Evolutionary conservation across 495 filamentous ascomycete species (phyloP), one percentile per base, ranked within the genome.

Genomic region (Elaphomyces granulatus): DNA sequence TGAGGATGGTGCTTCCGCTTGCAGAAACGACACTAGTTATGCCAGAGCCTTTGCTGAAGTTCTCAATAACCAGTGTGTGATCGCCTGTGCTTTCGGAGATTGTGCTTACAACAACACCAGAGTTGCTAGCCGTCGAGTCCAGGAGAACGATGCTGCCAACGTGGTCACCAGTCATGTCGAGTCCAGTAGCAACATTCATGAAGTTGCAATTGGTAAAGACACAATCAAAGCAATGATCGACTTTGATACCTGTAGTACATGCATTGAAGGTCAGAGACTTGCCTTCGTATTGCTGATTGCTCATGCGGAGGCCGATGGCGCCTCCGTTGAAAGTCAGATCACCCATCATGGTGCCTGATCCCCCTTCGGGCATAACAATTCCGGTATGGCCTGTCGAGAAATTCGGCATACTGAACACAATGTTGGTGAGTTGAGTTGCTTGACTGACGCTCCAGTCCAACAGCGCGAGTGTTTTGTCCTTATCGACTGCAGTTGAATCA

Each of bases 211-310:
- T 50, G 55, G 54, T n/a, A 31, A 56, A 53, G 10, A 53, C 45
- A 17, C 55, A 44, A 36, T 56, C 44, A 1, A 46, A 51, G n/a
- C n/a, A n/a, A 0, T 48, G 53, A 8, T 50, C 51, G 34, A 70
- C 70, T 21, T 67, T 55, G 26, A 77, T 73, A 3, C 65, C 75
- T 10, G 70, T 64, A 12, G 70, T 66, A 41, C 69, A 73, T 2
- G 47, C 51, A 3, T 32, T 47, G 47, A 83, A 81, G 9, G 56
- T 70, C 9, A 84, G 20, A 48, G 78, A 77, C 23, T 75, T 62
- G 62, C 78, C 76, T 1, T 78, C 81, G 46, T 75, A 85, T 54
- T 83, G 80, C 53, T 84, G 80, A 44, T 80, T 80, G 18, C 72
- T 76, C 41, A 82, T 53, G 30, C 64, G 64, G 36, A 72, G 62